Percentiles rank a stretch among this genome's conserved stretches.
Evolutionary conservation across 345 rosid genomes (phyloP).

Genomic region (Clarkia xantiana): DNA sequence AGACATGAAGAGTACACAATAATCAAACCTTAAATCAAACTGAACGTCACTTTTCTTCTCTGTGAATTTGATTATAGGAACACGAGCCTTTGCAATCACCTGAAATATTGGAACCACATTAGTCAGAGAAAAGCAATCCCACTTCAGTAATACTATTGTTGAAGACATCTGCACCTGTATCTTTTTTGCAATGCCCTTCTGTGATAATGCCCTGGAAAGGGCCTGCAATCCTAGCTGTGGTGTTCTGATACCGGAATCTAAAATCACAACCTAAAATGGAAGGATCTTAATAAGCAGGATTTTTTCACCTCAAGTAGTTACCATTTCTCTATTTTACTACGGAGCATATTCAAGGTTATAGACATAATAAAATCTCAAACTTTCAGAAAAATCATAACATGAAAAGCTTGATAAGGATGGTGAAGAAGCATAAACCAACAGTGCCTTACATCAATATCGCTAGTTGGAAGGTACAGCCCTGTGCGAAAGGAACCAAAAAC

Average conservation of each 20-base stretch:
- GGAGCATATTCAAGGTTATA: too few species aligned
- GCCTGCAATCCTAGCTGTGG: constrained; percentile 72
- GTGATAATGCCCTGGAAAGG: constrained; percentile 70
- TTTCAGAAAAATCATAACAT: neutral
- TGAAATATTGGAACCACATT: constrained; percentile 11
- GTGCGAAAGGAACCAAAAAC: constrained; percentile 82
- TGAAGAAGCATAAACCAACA: too few species aligned
- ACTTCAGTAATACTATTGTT: neutral
- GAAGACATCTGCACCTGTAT: constrained; percentile 35
- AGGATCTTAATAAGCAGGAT: constrained; percentile 3
- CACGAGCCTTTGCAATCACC: constrained; percentile 93
- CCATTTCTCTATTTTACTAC: too few species aligned
- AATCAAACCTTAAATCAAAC: constrained; percentile 66
- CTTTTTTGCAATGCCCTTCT: constrained; percentile 66
- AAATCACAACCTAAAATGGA: constrained; percentile 62
- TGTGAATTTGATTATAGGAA: constrained; percentile 82
- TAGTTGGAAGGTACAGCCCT: constrained; percentile 83
- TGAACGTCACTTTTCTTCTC: constrained; percentile 73
- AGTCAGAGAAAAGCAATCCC: neutral
- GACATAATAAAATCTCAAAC: neutral
- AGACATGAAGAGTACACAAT: neutral
- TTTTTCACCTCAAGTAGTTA: too few species aligned
- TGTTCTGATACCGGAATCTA: constrained; percentile 52
- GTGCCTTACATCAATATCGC: constrained; percentile 85
- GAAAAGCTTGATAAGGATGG: neutral